Evolutionary conservation across 306 rosid species (phyloP).

Genomic region (Alnus rubra): DNA sequence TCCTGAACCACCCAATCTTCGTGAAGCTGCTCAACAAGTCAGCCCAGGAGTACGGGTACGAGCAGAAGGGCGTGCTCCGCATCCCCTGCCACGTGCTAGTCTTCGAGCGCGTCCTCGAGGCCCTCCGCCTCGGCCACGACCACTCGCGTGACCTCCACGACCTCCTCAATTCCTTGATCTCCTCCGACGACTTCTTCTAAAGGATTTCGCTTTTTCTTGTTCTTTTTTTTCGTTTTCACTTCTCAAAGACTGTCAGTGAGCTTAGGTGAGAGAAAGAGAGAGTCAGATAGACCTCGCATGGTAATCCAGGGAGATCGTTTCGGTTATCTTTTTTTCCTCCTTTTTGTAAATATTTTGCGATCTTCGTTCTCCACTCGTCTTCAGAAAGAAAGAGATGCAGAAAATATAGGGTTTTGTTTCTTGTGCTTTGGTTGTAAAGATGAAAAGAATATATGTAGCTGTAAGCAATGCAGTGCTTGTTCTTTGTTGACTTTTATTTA

Average conservation of each 20-base stretch:
- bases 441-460: conserved; percentile 7
- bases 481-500: background rate
- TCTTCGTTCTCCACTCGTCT: conserved; percentile 2
- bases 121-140: conserved; percentile 58
- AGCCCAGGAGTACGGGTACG: conserved; percentile 92
- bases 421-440: conserved; percentile 44
- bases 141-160: conserved; percentile 51
- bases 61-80: conserved; percentile 81
- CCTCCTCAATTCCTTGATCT: conserved; percentile 42
- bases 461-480: conserved; percentile 11
- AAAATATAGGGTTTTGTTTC: conserved; percentile 24
- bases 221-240: background rate
- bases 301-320: conserved; percentile 35
- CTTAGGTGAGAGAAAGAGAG: background rate
- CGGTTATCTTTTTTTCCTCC: background rate
- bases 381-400: conserved; percentile 9
- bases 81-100: conserved; percentile 77
- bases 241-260: background rate
- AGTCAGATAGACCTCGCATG: conserved; percentile 7
- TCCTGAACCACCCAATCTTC: conserved; percentile 82
- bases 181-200: conserved; percentile 38
- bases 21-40: conserved; percentile 77
- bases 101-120: conserved; percentile 83
- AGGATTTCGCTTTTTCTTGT: background rate
- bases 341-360: conserved; percentile 57